Percentiles rank a stretch among this genome's conserved stretches.
These are phyloP conservation scores for Peronospora farinosa DNA, from an alignment of 352 stramenopile genomes.

Conservation along the genomic window DNA sequence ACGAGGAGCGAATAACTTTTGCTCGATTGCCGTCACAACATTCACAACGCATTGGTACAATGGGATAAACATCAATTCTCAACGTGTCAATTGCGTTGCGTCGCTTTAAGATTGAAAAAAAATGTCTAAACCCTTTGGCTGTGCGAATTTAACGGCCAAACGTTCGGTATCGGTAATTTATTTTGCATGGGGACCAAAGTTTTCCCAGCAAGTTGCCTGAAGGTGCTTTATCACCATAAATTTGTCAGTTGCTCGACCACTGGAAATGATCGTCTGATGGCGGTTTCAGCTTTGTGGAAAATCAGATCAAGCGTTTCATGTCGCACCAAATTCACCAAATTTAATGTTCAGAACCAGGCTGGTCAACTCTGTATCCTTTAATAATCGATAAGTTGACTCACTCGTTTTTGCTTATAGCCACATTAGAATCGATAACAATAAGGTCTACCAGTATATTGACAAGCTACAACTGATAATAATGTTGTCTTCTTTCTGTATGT, in stretches of 20 bases:
- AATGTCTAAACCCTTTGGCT: too few species aligned
- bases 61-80: not conserved
- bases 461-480: too few species aligned
- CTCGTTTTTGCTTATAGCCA: too few species aligned
- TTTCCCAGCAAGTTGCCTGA: conserved; percentile 1
- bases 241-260: not conserved
- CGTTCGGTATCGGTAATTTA: too few species aligned
- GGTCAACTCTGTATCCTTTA: too few species aligned
- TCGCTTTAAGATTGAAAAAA: conserved; percentile 25
- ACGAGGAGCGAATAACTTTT: not conserved
- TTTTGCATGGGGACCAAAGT: not conserved
- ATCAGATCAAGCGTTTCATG: conserved; percentile 15
- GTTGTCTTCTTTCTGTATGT: not conserved
- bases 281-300: conserved; percentile 12
- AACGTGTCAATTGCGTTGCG: conserved; percentile 4
- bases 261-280: conserved; percentile 9
- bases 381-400: too few species aligned
- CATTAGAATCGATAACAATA: too few species aligned
- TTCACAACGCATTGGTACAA: too few species aligned
- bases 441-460: too few species aligned
- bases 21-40: too few species aligned
- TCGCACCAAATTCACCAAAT: not conserved
- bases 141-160: too few species aligned
- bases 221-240: not conserved
- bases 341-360: too few species aligned